A percentile compares a stretch with the other conserved stretches of the same genome.
phyloP scores from a whole-genome alignment of 2,329 filamentous ascomycete species.

The Arthrobotrys sinensis region DNA sequence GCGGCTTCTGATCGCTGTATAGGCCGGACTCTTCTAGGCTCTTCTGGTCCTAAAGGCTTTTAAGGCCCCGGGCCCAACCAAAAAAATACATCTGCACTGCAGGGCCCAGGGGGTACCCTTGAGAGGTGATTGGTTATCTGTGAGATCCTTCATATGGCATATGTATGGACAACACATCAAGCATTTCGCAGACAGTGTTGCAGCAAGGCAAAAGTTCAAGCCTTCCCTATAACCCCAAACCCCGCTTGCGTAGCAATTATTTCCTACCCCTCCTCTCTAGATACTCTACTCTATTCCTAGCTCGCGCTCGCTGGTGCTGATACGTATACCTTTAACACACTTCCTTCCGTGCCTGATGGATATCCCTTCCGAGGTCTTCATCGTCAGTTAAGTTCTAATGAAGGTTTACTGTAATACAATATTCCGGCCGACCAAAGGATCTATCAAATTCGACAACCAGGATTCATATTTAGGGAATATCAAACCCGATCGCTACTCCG shows the following conservation, averaged over 20 bases:
- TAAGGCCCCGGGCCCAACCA: too few relatives aligned
- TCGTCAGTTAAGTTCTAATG: too few relatives aligned
- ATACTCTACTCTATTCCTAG: background rate
- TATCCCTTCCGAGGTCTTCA: background rate
- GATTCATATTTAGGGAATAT: background rate
- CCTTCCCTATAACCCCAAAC: background rate
- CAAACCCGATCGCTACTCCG: background rate
- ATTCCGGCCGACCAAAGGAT: background rate
- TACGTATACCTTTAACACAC: background rate
- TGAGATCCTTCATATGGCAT: too few relatives aligned
- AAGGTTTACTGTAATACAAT: too few relatives aligned
- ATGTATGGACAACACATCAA: conserved; percentile 1
- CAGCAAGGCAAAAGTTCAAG: background rate
- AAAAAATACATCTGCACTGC: too few relatives aligned
- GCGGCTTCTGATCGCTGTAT: too few relatives aligned
- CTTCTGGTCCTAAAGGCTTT: too few relatives aligned
- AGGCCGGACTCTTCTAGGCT: too few relatives aligned
- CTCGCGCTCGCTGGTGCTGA: background rate
- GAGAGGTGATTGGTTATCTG: too few relatives aligned
- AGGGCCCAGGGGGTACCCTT: too few relatives aligned
- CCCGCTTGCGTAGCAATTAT: background rate
- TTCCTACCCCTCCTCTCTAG: background rate
- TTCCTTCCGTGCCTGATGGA: background rate
- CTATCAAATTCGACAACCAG: background rate
- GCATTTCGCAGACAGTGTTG: background rate